Base-by-base conservation (phyloP, 2,329 filamentous ascomycete genomes). In the Hypoxylon sp. region DNA sequence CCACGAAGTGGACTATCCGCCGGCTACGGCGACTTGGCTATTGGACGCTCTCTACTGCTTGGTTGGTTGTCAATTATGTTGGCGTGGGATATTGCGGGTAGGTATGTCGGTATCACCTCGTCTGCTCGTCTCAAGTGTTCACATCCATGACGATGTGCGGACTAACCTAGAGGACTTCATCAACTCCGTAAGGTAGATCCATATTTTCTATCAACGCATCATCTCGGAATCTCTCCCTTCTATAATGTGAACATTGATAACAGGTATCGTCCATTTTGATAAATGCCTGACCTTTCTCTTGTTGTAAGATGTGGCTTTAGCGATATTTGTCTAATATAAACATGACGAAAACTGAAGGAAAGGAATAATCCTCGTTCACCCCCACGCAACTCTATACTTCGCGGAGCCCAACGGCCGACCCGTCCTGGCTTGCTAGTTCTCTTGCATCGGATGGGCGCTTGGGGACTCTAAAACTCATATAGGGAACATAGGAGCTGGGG, bases 401-500 rank as follows among this genome's bases (percentile, higher is more conserved):
- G 37, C 48, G 43, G 17, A 63, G 56, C 22, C 47, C 53, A 47
- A 54, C 49, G 34, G 32, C 46, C 7, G 58, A 59, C 15, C 54
- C 56, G 24, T 67, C 59, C 3, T 47, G 34, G 34, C 53, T 55
- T 17, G 15, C 22, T 11, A 57, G 30, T 47, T 59, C 47, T 8
- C 46, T 47, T 26, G 56, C 24, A 17, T 15, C 49, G 10, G n/a
- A 47, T 52, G 67, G 34, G 3, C 55, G 53, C 48, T 72, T 74
- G 11, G 68, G 71, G 47, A 75, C 70, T 54, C 69, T 69, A 55
- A 73, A 73, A 4, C 74, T 74, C 72, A 77, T 74, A 47, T 56
- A 67, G 5, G 71, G 64, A 8, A 78, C 69, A 54, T 76, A 76
- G 15, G 70, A 71, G 13, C 74, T 73, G 2, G 75, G 75, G 17